Percentiles rank a stretch among this genome's conserved stretches.
These are phyloP conservation scores for Phytophthora fragariaefolia DNA, from an alignment of 352 stramenopile genomes.

Conservation along the genomic window DNA sequence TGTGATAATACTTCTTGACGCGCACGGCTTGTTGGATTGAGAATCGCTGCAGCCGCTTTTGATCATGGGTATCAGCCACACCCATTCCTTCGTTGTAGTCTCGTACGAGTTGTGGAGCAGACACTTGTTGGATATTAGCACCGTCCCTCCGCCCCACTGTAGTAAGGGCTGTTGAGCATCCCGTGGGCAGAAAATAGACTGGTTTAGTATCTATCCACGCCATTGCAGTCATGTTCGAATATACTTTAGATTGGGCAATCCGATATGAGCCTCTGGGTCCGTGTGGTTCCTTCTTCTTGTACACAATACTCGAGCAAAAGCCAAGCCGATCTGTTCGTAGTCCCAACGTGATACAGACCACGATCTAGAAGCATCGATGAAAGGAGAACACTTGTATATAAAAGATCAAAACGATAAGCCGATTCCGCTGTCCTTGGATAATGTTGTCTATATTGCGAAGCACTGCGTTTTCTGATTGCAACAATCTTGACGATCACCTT, in stretches of 20 bases:
- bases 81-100: slow-evolving; percentile 14
- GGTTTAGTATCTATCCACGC: slow-evolving; percentile 10
- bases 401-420: slow-evolving; percentile 9
- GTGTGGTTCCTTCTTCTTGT: slow-evolving; percentile 3
- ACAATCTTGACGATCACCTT: background rate
- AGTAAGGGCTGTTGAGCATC: slow-evolving; percentile 5
- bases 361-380: slow-evolving; percentile 12
- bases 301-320: slow-evolving; percentile 3
- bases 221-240: slow-evolving; percentile 2
- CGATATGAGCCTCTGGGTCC: background rate
- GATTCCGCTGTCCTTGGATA: background rate
- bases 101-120: background rate
- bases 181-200: slow-evolving; percentile 6
- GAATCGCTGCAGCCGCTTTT: slow-evolving; percentile 10
- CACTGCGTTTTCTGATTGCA: slow-evolving; percentile 1
- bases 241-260: background rate
- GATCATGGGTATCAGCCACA: slow-evolving; percentile 8
- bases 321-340: slow-evolving; percentile 2
- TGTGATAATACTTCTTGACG: slow-evolving; percentile 17
- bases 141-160: background rate
- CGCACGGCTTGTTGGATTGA: slow-evolving; percentile 11
- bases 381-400: slow-evolving; percentile 19
- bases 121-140: background rate
- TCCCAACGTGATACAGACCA: slow-evolving; percentile 7
- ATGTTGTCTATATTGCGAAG: slow-evolving; percentile 9